phyloP scores from a whole-genome alignment of 1,284 basidiomycete species.

The Irpex sp. region DNA sequence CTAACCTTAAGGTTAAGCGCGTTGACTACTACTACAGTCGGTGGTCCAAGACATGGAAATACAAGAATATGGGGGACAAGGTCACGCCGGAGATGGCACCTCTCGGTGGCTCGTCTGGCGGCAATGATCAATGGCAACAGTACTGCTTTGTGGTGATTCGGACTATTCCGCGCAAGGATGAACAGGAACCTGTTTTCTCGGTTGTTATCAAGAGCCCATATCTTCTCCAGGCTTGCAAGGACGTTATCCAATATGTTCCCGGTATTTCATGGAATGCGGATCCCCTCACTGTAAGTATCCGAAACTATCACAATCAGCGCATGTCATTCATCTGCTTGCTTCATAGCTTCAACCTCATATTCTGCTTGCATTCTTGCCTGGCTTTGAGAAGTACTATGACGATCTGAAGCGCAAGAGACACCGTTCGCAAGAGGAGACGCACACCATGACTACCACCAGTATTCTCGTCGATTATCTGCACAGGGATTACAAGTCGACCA shows the following conservation, averaged over 20 bases:
- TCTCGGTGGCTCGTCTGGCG: slow-evolving; percentile 25
- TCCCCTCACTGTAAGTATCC: slow-evolving; percentile 40
- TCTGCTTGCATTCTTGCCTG: slow-evolving; percentile 45
- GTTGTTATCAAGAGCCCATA: slow-evolving; percentile 55
- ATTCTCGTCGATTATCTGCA: slow-evolving; percentile 45
- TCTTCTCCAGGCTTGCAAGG: slow-evolving; percentile 49
- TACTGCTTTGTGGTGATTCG: slow-evolving; percentile 53
- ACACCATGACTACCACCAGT: slow-evolving; percentile 38
- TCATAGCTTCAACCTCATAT: slow-evolving; percentile 51
- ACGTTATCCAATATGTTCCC: slow-evolving; percentile 47
- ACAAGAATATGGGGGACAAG: slow-evolving; percentile 49
- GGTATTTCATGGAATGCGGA: slow-evolving; percentile 56
- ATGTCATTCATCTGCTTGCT: neutral
- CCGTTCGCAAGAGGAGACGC: slow-evolving; percentile 31
- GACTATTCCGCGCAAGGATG: slow-evolving; percentile 34
- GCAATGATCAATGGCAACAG: slow-evolving; percentile 50
- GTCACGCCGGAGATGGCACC: slow-evolving; percentile 39
- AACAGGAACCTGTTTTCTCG: slow-evolving; percentile 37
- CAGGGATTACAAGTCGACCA: slow-evolving; percentile 43
- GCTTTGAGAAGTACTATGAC: slow-evolving; percentile 41
- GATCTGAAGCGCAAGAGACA: slow-evolving; percentile 32
- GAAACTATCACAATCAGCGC: neutral
- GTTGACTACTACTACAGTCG: slow-evolving; percentile 54
- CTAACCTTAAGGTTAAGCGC: slow-evolving; percentile 51
- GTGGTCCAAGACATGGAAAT: slow-evolving; percentile 54